These are phyloP conservation scores for Nepenthes mirabilis DNA, from an alignment of 148 eudicot genomes.

Conservation along the genomic window DNA sequence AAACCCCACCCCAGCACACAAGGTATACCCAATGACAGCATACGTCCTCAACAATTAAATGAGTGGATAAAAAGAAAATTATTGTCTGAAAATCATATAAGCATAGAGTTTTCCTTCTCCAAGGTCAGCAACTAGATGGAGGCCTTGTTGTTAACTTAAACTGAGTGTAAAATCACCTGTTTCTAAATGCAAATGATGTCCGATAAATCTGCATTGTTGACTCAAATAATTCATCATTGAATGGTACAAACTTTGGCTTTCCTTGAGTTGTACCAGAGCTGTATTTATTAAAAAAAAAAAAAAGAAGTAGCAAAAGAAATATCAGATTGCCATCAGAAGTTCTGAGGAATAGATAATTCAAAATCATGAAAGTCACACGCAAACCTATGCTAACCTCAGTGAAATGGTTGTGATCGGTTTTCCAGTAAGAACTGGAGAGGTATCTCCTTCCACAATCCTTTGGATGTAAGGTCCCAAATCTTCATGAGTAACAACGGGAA, in stretches of 20 bases:
- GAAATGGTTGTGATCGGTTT: constrained; percentile 66
- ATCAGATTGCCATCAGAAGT: not conserved
- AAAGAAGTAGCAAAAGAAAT: not conserved
- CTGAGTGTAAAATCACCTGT: constrained; percentile 38
- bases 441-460: constrained; percentile 57
- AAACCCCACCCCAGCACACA: not conserved
- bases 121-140: not conserved
- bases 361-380: not conserved
- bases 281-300: constrained; percentile 3
- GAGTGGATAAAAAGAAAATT: not conserved
- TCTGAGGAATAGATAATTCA: not conserved
- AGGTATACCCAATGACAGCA: not conserved
- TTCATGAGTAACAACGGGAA: constrained; percentile 38
- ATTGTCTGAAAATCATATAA: no score
- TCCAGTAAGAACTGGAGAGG: constrained; percentile 51
- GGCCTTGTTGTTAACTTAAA: not conserved
- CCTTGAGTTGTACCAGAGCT: constrained; percentile 98
- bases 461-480: constrained; percentile 72
- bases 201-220: constrained; percentile 72
- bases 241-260: constrained; percentile 78
- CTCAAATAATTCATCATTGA: constrained; percentile 59
- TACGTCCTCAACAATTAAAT: not conserved
- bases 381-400: constrained; percentile 34
- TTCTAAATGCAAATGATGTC: constrained; percentile 77
- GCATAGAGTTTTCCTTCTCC: no score